phyloP scores from a whole-genome alignment of 129 eudicot species.

The Dittrichia graveolens region DNA sequence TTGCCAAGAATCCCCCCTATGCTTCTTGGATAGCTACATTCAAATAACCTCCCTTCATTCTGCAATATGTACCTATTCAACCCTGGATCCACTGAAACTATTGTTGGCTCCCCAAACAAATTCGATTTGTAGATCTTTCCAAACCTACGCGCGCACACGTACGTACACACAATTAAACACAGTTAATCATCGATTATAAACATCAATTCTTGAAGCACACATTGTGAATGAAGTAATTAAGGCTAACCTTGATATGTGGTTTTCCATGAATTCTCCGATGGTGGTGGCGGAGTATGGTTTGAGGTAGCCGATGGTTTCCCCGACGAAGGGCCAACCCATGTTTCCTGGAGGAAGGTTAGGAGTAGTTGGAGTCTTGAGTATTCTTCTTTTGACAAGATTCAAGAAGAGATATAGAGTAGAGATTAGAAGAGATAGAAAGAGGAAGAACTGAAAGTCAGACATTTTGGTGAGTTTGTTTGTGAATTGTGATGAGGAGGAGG shows the following conservation, averaged over 20 bases:
- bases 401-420: constrained; percentile 36
- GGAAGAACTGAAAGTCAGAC: constrained; percentile 66
- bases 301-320: constrained; percentile 89
- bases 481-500: too few relatives aligned
- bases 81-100: constrained; percentile 93
- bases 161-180: constrained; percentile 18
- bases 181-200: not conserved
- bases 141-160: too few relatives aligned
- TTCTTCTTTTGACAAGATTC: constrained; percentile 40
- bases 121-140: constrained; percentile 92
- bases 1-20: constrained; percentile 97
- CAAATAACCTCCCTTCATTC: constrained; percentile 90
- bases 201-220: not conserved
- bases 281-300: constrained; percentile 86
- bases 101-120: constrained; percentile 88
- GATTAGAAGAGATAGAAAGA: constrained; percentile 48
- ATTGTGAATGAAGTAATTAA: constrained; percentile 10
- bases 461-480: constrained; percentile 4
- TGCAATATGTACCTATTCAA: constrained; percentile 80
- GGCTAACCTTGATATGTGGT: constrained; percentile 72
- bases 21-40: constrained; percentile 93
- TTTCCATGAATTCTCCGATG: constrained; percentile 85
- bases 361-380: constrained; percentile 15
- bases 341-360: constrained; percentile 86
- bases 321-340: constrained; percentile 95